phyloP scores from a whole-genome alignment of 257 asterid genomes.

The Nicotiana tabacum region DNA sequence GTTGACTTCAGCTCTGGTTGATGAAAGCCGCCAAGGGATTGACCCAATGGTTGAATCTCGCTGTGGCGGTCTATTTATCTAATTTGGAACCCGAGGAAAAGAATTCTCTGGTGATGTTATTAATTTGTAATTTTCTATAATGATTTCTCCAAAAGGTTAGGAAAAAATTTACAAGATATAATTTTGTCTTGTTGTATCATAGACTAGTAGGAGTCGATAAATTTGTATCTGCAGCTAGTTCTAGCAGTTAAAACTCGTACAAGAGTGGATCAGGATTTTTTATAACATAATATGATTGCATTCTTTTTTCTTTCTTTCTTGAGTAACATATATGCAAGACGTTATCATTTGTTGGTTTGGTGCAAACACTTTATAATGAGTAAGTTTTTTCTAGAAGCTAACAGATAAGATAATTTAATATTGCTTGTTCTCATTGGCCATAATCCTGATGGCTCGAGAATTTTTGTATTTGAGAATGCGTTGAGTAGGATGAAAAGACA shows the following conservation, averaged over 20 bases:
- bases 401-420: background rate
- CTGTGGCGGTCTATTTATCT: slow-evolving; percentile 14
- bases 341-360: too few species aligned
- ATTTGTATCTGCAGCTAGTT: background rate
- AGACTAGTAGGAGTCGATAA: background rate
- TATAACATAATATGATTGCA: background rate
- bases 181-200: slow-evolving; percentile 4
- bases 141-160: background rate
- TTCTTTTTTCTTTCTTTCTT: background rate
- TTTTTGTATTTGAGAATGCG: background rate
- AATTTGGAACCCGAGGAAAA: background rate
- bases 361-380: background rate
- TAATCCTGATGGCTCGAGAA: background rate
- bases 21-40: slow-evolving; percentile 49
- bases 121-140: background rate
- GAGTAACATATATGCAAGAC: too few species aligned
- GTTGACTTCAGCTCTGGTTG: slow-evolving; percentile 79
- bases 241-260: background rate
- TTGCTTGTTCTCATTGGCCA: background rate
- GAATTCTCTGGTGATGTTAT: background rate
- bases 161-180: background rate
- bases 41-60: slow-evolving; percentile 15
- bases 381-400: background rate
- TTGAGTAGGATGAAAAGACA: background rate
- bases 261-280: background rate